Evolutionary conservation across 2,329 filamentous ascomycete genomes (phyloP), one percentile per base, ranked within the genome.

Genomic region (Sporothrix humicola): DNA sequence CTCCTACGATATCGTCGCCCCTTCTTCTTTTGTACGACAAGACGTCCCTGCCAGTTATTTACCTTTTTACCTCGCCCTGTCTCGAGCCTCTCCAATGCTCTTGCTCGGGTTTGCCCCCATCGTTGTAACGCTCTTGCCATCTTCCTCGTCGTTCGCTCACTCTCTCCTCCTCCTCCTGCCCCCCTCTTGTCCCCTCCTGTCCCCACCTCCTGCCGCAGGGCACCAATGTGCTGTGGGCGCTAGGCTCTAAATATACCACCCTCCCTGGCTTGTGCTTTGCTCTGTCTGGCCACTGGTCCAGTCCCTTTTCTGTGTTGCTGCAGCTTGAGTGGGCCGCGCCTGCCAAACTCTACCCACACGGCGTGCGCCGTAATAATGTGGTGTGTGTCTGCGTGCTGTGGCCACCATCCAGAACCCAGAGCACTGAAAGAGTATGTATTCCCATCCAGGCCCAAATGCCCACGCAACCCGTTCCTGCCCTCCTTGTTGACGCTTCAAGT

Each of bases 211-310:
- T 56, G 54, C 65, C 63, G 44, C 71, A 61, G 65, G 63, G 52
- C 54, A 73, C 63, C 65, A 73, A 73, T 73, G 54, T 73, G 44
- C 54, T 52, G 26, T 58, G 8, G 65, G 72, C 74, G 72, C 69
- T 74, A 73, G 58, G 26, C 72, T 74, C 66, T 72, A 75, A 74
- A 72, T 75, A 73, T 71, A 71, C 59, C 69, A 66, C 72, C 66
- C 56, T n/a, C 70, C 72, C 69, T 69, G 37, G 46, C 61, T 65
- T 20, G 31, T 71, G 42, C 56, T 42, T 10, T 63, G 23, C 56
- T 37, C 26, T 56, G 17, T 50, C 15, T 48, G 66, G 44, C 23
- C 63, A 26, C 63, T 68, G 61, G 37, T 50, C 63, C 63, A 68
- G 63, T 59, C 69, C 69, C 42, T 58, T 26, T 58, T 52, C 52